Conservation (phyloP, 805 yeast species). For the Yarrowia sp. region DNA sequence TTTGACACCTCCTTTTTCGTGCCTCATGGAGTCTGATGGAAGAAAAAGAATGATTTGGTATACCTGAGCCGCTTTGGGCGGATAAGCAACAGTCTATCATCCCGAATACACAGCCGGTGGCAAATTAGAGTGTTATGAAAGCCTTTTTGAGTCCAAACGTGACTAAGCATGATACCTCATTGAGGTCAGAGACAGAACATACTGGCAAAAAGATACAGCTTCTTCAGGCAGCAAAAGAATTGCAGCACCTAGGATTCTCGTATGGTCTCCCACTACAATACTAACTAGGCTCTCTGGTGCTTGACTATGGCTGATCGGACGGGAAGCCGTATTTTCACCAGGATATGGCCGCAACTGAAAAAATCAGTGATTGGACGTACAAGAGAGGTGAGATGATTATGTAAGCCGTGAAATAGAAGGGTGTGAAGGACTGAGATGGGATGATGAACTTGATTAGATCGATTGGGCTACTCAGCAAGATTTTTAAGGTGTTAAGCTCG, state of each 20-base stretch:
- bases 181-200: not conserved
- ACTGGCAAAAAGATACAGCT: not conserved
- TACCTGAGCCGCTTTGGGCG: too few relatives aligned
- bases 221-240: not conserved
- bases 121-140: too few relatives aligned
- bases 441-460: not conserved
- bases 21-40: too few relatives aligned
- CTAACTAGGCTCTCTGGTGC: constrained; percentile 34
- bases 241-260: constrained; percentile 34
- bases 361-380: not conserved
- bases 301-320: constrained; percentile 35
- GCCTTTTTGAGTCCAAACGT: not conserved
- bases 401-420: too few relatives aligned
- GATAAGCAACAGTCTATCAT: too few relatives aligned
- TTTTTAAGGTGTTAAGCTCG: too few relatives aligned
- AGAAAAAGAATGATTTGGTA: too few relatives aligned
- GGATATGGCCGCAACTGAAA: constrained; percentile 30
- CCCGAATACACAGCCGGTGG: too few relatives aligned
- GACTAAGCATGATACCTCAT: not conserved
- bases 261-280: constrained; percentile 34
- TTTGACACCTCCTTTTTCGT: too few relatives aligned
- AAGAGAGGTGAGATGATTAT: not conserved
- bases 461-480: not conserved
- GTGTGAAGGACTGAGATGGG: not conserved
- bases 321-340: constrained; percentile 31